Conservation (phyloP, 1,284 basidiomycete genomes). For the Fistulinella staudtii region DNA sequence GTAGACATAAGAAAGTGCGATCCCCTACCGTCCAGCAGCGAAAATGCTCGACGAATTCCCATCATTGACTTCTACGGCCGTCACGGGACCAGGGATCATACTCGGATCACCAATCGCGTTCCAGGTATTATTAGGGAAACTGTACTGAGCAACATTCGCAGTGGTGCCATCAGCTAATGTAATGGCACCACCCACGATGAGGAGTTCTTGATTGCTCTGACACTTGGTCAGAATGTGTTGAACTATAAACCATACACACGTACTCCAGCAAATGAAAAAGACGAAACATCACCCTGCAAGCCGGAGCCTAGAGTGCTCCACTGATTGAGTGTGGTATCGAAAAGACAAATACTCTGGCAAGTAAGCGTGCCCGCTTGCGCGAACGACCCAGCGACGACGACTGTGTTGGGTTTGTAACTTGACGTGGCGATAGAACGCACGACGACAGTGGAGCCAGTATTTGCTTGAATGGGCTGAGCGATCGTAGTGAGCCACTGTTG, state of each 20-base stretch:
- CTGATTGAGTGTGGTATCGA: conserved; percentile 62
- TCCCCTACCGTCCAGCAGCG: conserved; percentile 77
- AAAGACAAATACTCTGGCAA: conserved; percentile 81
- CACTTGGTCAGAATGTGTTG: conserved; percentile 1
- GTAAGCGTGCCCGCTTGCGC: conserved; percentile 69
- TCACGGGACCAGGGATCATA: conserved; percentile 83
- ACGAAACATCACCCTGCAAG: conserved; percentile 76
- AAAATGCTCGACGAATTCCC: conserved; percentile 83
- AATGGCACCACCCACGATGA: conserved; percentile 77
- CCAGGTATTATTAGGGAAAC: conserved; percentile 72
- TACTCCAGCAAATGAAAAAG: conserved; percentile 80
- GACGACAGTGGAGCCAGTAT: conserved; percentile 53
- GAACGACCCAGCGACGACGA: conserved; percentile 88
- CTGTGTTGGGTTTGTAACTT: conserved; percentile 52
- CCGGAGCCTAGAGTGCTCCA: conserved; percentile 85
- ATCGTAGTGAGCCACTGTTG: conserved; percentile 57
- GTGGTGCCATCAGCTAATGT: conserved; percentile 52
- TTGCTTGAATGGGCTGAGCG: conserved; percentile 56
- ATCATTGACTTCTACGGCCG: conserved; percentile 83
- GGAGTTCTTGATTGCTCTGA: conserved; percentile 57
- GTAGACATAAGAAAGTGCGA: neutral
- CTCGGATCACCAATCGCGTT: conserved; percentile 60
- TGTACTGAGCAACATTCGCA: conserved; percentile 71
- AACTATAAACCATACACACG: conserved; percentile 28
- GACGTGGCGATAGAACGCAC: conserved; percentile 76